Evolutionary conservation across 2,329 filamentous ascomycete species (phyloP).

Genomic region (Botrytis paeoniae): DNA sequence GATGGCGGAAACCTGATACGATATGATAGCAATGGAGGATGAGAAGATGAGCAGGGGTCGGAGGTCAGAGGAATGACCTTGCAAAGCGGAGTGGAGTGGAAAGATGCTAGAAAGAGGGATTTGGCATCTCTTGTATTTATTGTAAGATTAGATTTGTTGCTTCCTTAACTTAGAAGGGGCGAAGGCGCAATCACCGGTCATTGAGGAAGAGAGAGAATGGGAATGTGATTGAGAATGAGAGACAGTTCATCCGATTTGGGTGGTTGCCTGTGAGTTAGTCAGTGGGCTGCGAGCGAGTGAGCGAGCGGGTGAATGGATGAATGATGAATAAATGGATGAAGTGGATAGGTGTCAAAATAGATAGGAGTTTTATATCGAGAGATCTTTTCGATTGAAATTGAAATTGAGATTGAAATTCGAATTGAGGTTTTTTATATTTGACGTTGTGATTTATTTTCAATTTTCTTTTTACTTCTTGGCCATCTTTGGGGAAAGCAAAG

Average conservation of each 20-base stretch:
- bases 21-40: constrained; percentile 5
- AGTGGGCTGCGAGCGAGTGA: neutral
- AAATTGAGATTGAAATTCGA: neutral
- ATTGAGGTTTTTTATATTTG: neutral
- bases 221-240: neutral
- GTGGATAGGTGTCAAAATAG: neutral
- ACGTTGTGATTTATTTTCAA: neutral
- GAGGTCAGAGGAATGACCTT: neutral
- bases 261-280: neutral
- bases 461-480: no score
- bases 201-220: neutral
- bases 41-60: neutral
- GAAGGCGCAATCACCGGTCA: neutral
- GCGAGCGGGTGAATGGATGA: neutral
- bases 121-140: constrained; percentile 8
- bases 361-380: neutral
- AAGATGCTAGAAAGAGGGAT: neutral
- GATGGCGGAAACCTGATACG: neutral
- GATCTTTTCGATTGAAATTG: neutral
- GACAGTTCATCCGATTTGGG: neutral
- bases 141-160: constrained; percentile 5
- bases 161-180: neutral
- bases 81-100: neutral
- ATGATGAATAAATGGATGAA: neutral
- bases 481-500: neutral